A percentile compares a stretch with the other conserved stretches of the same genome.
Conservation (phyloP, 345 rosid species). For the Citrus australasica region DNA sequence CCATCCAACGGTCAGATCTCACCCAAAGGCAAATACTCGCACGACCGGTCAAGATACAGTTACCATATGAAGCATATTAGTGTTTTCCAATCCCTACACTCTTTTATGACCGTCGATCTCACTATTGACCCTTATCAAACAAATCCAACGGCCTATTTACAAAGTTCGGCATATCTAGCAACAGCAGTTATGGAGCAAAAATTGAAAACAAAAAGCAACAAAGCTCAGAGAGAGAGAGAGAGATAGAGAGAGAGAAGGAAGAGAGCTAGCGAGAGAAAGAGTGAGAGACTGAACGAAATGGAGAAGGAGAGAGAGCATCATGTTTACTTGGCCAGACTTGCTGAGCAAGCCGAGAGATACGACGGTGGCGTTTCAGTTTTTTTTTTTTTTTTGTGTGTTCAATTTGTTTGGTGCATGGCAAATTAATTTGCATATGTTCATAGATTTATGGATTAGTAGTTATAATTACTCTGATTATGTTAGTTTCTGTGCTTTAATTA, state of each 20-base stretch:
- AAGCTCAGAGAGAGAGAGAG: neutral
- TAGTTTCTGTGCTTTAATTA: neutral
- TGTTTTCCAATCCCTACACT: constrained; percentile 3
- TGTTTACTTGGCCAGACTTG: constrained; percentile 82
- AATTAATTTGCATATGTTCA: neutral
- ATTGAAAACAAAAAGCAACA: neutral
- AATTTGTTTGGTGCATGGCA: neutral
- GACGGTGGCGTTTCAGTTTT: constrained; percentile 48
- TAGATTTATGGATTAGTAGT: neutral
- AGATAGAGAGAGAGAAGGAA: neutral
- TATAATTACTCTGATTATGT: neutral
- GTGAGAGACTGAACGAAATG: constrained; percentile 38
- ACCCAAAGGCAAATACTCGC: neutral
- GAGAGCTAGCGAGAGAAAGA: constrained; percentile 13
- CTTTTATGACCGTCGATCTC: constrained; percentile 26
- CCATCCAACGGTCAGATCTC: constrained; percentile 22
- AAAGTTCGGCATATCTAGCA: constrained; percentile 7
- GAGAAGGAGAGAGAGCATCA: constrained; percentile 83
- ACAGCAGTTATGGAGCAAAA: constrained; percentile 5
- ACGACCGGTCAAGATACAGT: no score
- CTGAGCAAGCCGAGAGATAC: constrained; percentile 92
- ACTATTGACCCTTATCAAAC: neutral
- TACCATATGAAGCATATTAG: neutral
- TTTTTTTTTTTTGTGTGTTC: no score
- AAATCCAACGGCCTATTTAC: constrained; percentile 36